Evolutionary conservation across 352 stramenopile species (phyloP).

Genomic region (Phytopythium cucurbitacearum): DNA sequence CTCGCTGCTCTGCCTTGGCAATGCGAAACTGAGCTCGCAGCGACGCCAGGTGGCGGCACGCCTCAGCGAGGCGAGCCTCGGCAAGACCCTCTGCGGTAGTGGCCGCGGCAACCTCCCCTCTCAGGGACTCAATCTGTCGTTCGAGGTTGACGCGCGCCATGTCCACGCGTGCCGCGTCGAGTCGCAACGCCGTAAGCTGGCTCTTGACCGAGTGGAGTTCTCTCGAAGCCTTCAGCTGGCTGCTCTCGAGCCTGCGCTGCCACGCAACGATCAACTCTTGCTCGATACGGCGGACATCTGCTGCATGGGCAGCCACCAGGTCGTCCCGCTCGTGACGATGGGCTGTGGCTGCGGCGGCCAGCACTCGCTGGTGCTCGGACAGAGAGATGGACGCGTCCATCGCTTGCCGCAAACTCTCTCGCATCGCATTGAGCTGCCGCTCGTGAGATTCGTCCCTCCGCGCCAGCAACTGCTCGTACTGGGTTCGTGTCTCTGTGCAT

Average conservation of each 20-base stretch:
- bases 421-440: slow-evolving; percentile 30
- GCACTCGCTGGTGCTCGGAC: slow-evolving; percentile 39
- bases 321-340: slow-evolving; percentile 21
- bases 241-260: slow-evolving; percentile 11
- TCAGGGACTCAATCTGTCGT: slow-evolving; percentile 11
- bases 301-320: slow-evolving; percentile 14
- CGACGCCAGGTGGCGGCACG: slow-evolving; percentile 37
- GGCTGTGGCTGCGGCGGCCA: slow-evolving; percentile 16
- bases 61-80: slow-evolving; percentile 24
- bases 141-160: slow-evolving; percentile 9
- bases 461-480: slow-evolving; percentile 48
- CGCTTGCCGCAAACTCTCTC: slow-evolving; percentile 38
- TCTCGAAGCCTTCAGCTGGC: slow-evolving; percentile 6
- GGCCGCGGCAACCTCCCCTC: slow-evolving; percentile 6
- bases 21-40: slow-evolving; percentile 32
- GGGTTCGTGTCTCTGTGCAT: slow-evolving; percentile 47
- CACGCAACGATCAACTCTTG: slow-evolving; percentile 22
- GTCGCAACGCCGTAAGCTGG: too few relatives aligned
- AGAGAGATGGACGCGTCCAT: slow-evolving; percentile 45
- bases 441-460: slow-evolving; percentile 39
- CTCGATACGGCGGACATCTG: slow-evolving; percentile 20
- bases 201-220: too few relatives aligned
- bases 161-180: too few relatives aligned
- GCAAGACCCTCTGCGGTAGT: slow-evolving; percentile 8
- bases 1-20: slow-evolving; percentile 11